Percentiles rank a stretch among this genome's conserved stretches.
Conservation (phyloP, 495 filamentous ascomycete species). For the Gamarada debralockiae region DNA sequence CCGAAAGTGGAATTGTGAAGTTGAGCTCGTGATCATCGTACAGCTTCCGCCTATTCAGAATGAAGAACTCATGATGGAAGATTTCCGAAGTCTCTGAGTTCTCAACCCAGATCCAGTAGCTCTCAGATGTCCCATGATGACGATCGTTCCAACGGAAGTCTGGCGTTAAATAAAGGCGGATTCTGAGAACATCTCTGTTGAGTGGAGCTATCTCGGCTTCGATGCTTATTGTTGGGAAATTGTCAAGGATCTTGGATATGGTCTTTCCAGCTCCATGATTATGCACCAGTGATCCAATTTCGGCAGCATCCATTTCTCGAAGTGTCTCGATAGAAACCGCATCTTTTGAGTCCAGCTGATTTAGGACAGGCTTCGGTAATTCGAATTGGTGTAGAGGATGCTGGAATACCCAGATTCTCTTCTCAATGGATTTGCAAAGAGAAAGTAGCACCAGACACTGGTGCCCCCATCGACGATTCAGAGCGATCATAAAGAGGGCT, state of each 20-base stretch:
- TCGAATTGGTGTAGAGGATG: conserved; percentile 97
- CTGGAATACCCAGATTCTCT: conserved; percentile 88
- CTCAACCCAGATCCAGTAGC: conserved; percentile 98
- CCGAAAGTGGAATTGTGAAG: conserved; percentile 93
- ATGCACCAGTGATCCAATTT: conserved; percentile 89
- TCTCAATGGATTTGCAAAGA: conserved; percentile 94
- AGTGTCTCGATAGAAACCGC: conserved; percentile 72
- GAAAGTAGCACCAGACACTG: conserved; percentile 87
- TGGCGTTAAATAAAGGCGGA: conserved; percentile 78
- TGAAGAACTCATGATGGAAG: conserved; percentile 96
- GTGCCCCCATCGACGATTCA: conserved; percentile 91
- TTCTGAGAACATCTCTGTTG: conserved; percentile 88
- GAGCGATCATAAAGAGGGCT: conserved; percentile 93
- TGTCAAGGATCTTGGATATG: conserved; percentile 75
- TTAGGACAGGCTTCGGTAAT: conserved; percentile 74
- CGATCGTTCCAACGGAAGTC: conserved; percentile 96
- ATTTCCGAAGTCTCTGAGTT: conserved; percentile 97
- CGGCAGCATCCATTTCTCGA: conserved; percentile 85
- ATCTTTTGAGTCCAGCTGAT: conserved; percentile 76
- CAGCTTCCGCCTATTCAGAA: conserved; percentile 82
- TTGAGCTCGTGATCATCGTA: conserved; percentile 94
- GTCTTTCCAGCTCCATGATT: conserved; percentile 81
- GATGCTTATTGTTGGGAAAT: conserved; percentile 86
- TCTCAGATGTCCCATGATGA: conserved; percentile 91
- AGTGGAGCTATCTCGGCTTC: conserved; percentile 93